Base-by-base conservation (phyloP, 2,329 filamentous ascomycete species). In the Paraphoma chrysanthemicola region DNA sequence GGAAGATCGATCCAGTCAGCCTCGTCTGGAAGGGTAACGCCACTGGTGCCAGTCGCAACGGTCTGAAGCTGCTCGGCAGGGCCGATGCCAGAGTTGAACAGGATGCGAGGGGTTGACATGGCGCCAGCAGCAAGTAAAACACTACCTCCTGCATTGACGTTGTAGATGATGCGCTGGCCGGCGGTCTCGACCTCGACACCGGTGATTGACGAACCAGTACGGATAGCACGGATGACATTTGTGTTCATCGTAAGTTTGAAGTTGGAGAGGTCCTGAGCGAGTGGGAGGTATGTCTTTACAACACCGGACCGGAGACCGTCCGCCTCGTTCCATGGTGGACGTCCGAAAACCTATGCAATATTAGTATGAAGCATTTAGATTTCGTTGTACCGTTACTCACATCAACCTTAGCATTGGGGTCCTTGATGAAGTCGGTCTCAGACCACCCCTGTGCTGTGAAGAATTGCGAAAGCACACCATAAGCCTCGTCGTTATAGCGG, bases 51-150 rank as follows among this genome's bases (percentile, higher is more conserved):
- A 47, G 76, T 77, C 49, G 77, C 71, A 23, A 82, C 81, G 10
- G 74, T 78, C 57, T 78, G 67, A 18, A 83, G 76, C 61, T 81
- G 78, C 45, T 78, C 75, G n/a, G 72, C 68, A 8, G 87, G 87
- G 1, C 88, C 90, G 60, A 90, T 91, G 61, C 89, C 87, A 76
- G 85, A 88, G 68, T 88, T 83, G 74, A 90, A 81, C 1, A 92
- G 81, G 48, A 92, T 80, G 70, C 89, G 89, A 16, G 88, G 82
- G 3, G 87, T 88, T 12, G 87, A 88, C 66, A 91, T 89, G 0
- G 88, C 79, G 33, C 89, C 89, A 0, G 89, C 85, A 11, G 89
- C 83, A 28, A 91, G 78, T 56, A 92, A 82, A 14, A 91, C 88
- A 30, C 86, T 83, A 7, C 89, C 89, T 39, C 76, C 73, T 2